Percentiles rank a stretch among this genome's conserved stretches.
These are phyloP conservation scores for Fraxinus latifolia DNA, from an alignment of 305 asterid species.

Conservation along the genomic window DNA sequence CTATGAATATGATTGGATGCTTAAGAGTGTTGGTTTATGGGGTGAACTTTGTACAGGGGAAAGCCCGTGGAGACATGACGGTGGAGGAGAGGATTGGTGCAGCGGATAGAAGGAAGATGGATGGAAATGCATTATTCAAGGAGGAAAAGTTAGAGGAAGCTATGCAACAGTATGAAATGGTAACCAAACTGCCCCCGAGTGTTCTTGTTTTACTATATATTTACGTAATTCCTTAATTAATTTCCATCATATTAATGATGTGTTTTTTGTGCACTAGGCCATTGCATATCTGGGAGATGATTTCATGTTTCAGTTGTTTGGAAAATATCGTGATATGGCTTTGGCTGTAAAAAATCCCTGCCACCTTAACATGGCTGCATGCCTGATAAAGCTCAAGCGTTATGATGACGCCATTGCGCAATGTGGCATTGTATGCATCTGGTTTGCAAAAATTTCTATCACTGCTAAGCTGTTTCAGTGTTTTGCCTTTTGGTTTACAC, in stretches of 20 bases:
- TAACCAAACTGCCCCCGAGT: constrained; percentile 21
- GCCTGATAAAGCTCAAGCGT: constrained; percentile 84
- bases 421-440: constrained; percentile 76
- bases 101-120: constrained; percentile 96
- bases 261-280: constrained; percentile 51
- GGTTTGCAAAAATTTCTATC: background rate
- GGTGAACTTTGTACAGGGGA: constrained; percentile 55
- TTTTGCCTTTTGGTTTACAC: background rate
- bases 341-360: constrained; percentile 97
- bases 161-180: constrained; percentile 99
- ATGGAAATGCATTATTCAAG: constrained; percentile 80
- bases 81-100: constrained; percentile 96
- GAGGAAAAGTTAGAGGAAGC: constrained; percentile 91
- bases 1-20: constrained; percentile 4
- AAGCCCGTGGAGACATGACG: constrained; percentile 94
- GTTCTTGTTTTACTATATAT: constrained; percentile 3
- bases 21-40: constrained; percentile 14
- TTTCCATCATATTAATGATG: background rate
- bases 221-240: background rate
- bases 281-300: constrained; percentile 98
- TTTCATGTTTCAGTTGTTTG: constrained; percentile 97
- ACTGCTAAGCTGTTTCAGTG: background rate
- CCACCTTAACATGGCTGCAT: constrained; percentile 94
- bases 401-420: constrained; percentile 90
- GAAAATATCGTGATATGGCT: constrained; percentile 95